Evolutionary conservation across 805 yeast genomes (phyloP).

Genomic region (Candida maltosa): DNA sequence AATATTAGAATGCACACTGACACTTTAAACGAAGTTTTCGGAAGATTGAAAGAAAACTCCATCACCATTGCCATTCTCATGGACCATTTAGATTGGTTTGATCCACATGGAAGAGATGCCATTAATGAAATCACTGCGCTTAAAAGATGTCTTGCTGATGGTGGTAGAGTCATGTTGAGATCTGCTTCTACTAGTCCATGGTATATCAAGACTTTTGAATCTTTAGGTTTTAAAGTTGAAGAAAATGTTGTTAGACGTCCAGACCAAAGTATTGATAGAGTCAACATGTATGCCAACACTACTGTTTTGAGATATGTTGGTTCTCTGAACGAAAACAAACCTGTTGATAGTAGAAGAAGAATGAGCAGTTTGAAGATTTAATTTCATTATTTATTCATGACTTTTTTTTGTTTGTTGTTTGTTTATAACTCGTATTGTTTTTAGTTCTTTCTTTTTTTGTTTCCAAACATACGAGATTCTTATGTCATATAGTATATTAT

Average conservation of each 20-base stretch:
- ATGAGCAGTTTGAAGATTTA: slow-evolving; percentile 46
- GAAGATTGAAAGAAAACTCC: slow-evolving; percentile 57
- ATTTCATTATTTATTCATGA: not conserved
- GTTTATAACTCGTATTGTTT: too few species aligned
- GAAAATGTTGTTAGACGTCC: slow-evolving; percentile 67
- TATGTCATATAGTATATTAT: too few species aligned
- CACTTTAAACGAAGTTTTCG: slow-evolving; percentile 70
- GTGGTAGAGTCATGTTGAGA: slow-evolving; percentile 75
- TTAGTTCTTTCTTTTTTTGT: too few species aligned
- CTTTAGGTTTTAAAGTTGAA: slow-evolving; percentile 61
- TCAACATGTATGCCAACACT: slow-evolving; percentile 85
- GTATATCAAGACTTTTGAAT: slow-evolving; percentile 70
- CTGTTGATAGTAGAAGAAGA: slow-evolving; percentile 29
- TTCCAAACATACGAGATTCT: too few species aligned
- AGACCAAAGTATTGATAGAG: slow-evolving; percentile 70
- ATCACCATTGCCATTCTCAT: slow-evolving; percentile 76
- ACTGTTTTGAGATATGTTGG: too few species aligned
- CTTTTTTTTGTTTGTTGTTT: not conserved
- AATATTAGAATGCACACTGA: slow-evolving; percentile 78
- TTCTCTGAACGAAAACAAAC: slow-evolving; percentile 4
- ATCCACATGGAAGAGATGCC: slow-evolving; percentile 62
- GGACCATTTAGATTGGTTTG: slow-evolving; percentile 95
- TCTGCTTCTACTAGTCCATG: slow-evolving; percentile 74
- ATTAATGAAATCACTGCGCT: slow-evolving; percentile 63
- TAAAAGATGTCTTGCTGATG: slow-evolving; percentile 55